phyloP scores from a whole-genome alignment of 345 rosid genomes.

The Populus davidiana region DNA sequence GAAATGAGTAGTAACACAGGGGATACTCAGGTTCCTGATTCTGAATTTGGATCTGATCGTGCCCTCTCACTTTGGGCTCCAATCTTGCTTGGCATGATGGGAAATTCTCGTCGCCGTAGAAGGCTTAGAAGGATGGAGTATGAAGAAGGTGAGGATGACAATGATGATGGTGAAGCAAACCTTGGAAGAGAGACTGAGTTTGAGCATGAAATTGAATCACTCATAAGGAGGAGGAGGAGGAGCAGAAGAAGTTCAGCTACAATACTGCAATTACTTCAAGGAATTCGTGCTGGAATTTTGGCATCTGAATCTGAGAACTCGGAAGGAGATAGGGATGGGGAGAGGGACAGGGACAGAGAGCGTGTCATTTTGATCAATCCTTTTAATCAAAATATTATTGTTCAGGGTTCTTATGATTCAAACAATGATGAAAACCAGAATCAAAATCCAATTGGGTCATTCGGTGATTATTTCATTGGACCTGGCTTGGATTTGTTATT shows the following conservation, averaged over 20 bases:
- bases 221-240: conserved; percentile 55
- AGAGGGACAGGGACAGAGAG: conserved; percentile 34
- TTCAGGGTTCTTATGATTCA: conserved; percentile 50
- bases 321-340: conserved; percentile 40
- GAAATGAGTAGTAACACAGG: conserved; percentile 34
- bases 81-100: conserved; percentile 80
- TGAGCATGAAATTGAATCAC: conserved; percentile 65
- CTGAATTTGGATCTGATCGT: conserved; percentile 69
- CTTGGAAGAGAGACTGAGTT: conserved; percentile 54
- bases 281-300: conserved; percentile 62
- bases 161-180: conserved; percentile 33
- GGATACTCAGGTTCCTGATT: conserved; percentile 39
- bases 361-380: conserved; percentile 57
- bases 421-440: conserved; percentile 40
- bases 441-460: conserved; percentile 44
- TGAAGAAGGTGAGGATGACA: conserved; percentile 45
- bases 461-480: conserved; percentile 78
- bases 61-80: conserved; percentile 85
- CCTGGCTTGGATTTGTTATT: conserved; percentile 73
- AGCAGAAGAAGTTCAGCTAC: conserved; percentile 71
- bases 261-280: conserved; percentile 71
- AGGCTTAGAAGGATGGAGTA: conserved; percentile 52
- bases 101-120: conserved; percentile 50
- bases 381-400: conserved; percentile 50
- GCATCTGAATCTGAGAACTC: conserved; percentile 58